Percentiles rank a stretch among this genome's conserved stretches.
phyloP scores from a whole-genome alignment of 2,329 filamentous ascomycete species.

The Exophiala xenobiotica region DNA sequence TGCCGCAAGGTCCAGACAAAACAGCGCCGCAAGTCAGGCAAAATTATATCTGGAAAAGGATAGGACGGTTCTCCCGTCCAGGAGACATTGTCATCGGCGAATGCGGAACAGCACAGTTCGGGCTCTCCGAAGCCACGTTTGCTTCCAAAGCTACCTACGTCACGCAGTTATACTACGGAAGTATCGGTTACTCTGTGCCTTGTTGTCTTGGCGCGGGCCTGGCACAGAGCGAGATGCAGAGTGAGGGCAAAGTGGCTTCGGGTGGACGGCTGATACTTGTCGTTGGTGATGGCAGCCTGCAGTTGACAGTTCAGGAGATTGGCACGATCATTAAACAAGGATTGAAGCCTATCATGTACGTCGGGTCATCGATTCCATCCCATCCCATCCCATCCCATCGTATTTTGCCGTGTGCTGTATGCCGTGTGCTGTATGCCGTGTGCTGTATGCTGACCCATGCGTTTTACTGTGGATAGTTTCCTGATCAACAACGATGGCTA shows the following conservation, averaged over 20 bases:
- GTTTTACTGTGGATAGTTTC: too few relatives aligned
- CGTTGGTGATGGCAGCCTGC: constrained; percentile 29
- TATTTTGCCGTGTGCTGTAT: too few relatives aligned
- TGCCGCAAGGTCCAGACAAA: not conserved
- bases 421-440: too few relatives aligned
- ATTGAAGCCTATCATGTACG: constrained; percentile 14
- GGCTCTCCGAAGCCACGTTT: constrained; percentile 18
- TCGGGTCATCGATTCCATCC: too few relatives aligned
- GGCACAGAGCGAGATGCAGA: constrained; percentile 21
- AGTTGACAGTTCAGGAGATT: constrained; percentile 30
- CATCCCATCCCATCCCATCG: too few relatives aligned
- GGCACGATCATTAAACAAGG: constrained; percentile 27
- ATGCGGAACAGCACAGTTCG: constrained; percentile 28
- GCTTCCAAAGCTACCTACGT: constrained; percentile 20
- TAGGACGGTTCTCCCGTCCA: not conserved
- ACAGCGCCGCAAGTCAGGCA: not conserved
- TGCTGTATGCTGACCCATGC: too few relatives aligned
- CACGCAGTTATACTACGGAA: constrained; percentile 26
- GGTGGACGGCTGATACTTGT: constrained; percentile 21
- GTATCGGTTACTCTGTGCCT: constrained; percentile 26
- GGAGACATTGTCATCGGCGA: constrained; percentile 26
- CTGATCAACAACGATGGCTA: constrained; percentile 30
- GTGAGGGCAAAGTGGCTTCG: constrained; percentile 5
- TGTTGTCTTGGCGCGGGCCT: constrained; percentile 23
- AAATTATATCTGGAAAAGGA: not conserved